Base-by-base conservation (phyloP, 106 monocot genomes). In the Chionographis japonica region DNA sequence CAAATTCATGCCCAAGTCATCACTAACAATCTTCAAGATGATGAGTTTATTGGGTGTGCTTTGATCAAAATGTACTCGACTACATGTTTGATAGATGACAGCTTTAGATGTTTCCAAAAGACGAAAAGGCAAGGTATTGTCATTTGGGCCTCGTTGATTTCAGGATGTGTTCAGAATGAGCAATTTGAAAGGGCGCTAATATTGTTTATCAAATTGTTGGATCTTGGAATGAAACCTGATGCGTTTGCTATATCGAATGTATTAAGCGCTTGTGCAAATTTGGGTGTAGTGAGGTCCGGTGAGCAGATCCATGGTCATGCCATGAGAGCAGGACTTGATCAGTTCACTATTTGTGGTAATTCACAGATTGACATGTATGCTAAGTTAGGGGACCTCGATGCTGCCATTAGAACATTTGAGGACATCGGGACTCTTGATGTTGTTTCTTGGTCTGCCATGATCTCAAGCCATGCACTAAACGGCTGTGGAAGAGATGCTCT, bases 1-100 rank as follows among this genome's bases (percentile, higher is more conserved):
- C 77, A 81, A 78, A 59, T 86, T 35, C 86, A 86, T 75, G 86
- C 81, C 50, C 74, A 75, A 17, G 36, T 75, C 17, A 60, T 86
- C 53, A 42, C 72, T 38, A 75, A 61, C 50, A 62, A 72, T 54
- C 68, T 86, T 60, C 73, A 75, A 52, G 75, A 50, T 15, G 81
- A 86, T 36, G 75, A 69, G 64, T 81, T 75, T 49, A 72, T 82
- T 64, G 72, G 38, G 5, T 68, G 58, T 56, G 60, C 78, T 40
- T 51, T 86, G 37, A 76, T 81, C 51, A 64, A 60, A 27, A 38
- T 86, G 53, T 82, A 86, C 52, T 66, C 81, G 20, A 57, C 19
- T 52, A 61, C 37, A 19, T 50, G 74, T 9, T 42, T 16, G 9
- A 56, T 80, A 35, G 54, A 64, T 50, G 77, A 74, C 38, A 66